Conservation (phyloP, 371 early-diverging fungal species). For the Mucor circinelloides region DNA sequence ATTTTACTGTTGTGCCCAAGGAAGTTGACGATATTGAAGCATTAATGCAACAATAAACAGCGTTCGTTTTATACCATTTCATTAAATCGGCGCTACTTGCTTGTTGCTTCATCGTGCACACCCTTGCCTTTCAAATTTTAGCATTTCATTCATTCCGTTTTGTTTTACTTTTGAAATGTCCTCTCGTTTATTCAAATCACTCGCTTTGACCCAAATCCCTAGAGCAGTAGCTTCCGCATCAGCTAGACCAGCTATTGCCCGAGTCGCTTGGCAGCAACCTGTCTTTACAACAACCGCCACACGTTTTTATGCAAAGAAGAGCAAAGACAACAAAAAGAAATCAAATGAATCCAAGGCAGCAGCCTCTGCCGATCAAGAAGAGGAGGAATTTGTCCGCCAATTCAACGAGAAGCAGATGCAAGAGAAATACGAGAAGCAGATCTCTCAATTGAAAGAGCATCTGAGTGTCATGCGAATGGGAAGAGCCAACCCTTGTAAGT, state of each 20-base stretch:
- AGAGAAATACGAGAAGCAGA: constrained; percentile 46
- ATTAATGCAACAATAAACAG: constrained; percentile 24
- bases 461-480: constrained; percentile 71
- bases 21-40: constrained; percentile 73
- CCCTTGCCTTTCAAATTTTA: not conserved
- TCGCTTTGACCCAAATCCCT: not conserved
- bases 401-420: constrained; percentile 49
- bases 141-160: not conserved
- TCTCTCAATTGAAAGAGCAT: constrained; percentile 63
- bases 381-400: constrained; percentile 23
- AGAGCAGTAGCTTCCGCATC: not conserved
- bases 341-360: constrained; percentile 21
- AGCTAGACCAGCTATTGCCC: not conserved
- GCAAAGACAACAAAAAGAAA: constrained; percentile 34
- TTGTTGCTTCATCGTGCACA: not conserved
- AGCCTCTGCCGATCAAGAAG: constrained; percentile 29
- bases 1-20: constrained; percentile 75
- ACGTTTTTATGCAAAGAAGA: constrained; percentile 46
- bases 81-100: not conserved
- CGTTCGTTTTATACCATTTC: not conserved
- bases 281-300: not conserved
- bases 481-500: constrained; percentile 75
- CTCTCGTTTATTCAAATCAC: constrained; percentile 10
- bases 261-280: constrained; percentile 7
- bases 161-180: constrained; percentile 10